phyloP scores from a whole-genome alignment of 2,329 filamentous ascomycete genomes.

The Aspergillus unguis region DNA sequence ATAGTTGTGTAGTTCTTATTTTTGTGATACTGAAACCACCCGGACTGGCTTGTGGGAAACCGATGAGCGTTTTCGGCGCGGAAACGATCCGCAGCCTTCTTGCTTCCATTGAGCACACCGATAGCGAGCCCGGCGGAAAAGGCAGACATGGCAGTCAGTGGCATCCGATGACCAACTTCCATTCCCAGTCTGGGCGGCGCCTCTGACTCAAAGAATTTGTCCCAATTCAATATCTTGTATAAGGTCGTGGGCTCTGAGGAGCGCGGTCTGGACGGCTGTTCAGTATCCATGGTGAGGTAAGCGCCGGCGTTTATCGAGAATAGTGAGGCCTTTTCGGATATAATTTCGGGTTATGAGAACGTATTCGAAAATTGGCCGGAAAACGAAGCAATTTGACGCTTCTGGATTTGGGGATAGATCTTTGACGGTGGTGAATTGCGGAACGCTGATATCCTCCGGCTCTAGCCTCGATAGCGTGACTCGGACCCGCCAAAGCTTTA shows the following conservation, averaged over 20 bases:
- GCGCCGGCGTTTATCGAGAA: not conserved
- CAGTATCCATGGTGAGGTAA: conserved; percentile 12
- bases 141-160: conserved; percentile 60
- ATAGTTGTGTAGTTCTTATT: conserved; percentile 90
- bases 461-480: conserved; percentile 7
- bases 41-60: conserved; percentile 73
- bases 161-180: conserved; percentile 62
- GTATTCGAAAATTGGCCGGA: not conserved
- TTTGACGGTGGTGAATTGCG: conserved; percentile 1
- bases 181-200: conserved; percentile 55
- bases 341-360: not conserved
- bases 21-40: conserved; percentile 99
- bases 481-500: conserved; percentile 15
- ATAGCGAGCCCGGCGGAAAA: conserved; percentile 68
- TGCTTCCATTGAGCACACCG: conserved; percentile 69
- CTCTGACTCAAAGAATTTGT: conserved; percentile 38
- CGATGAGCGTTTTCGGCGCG: conserved; percentile 95
- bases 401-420: not conserved
- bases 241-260: conserved; percentile 15
- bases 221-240: conserved; percentile 33
- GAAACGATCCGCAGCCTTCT: conserved; percentile 75
- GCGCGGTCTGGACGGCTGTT: conserved; percentile 11
- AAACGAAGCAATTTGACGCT: not conserved
- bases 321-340: too few species aligned
- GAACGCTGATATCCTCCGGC: not conserved